phyloP scores from a whole-genome alignment of 306 rosid genomes.

The Begonia loranthoides region DNA sequence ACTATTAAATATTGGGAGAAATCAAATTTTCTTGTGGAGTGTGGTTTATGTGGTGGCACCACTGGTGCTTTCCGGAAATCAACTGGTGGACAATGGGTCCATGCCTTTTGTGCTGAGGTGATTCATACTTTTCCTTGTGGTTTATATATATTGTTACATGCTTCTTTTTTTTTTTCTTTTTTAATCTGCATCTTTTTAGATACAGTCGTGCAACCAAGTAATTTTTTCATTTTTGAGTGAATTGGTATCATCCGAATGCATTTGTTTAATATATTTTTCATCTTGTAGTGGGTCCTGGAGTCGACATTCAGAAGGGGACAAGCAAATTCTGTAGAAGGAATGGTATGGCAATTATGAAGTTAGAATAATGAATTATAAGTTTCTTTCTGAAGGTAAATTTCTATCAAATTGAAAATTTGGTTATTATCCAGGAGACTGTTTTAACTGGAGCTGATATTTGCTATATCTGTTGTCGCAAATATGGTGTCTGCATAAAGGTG shows the following conservation, averaged over 20 bases:
- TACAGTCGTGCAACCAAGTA: too few relatives aligned
- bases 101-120: conserved; percentile 99
- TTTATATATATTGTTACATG: not conserved
- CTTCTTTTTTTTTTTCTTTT: too few relatives aligned
- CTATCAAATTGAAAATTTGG: conserved; percentile 1
- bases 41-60: conserved; percentile 85
- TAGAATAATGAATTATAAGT: conserved; percentile 1
- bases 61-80: conserved; percentile 91
- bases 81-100: conserved; percentile 91
- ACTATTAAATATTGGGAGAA: conserved; percentile 77
- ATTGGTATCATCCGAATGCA: too few relatives aligned
- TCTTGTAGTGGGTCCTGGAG: conserved; percentile 78
- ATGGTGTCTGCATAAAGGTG: conserved; percentile 87
- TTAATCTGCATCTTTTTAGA: too few relatives aligned
- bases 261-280: not conserved
- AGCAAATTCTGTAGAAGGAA: conserved; percentile 55
- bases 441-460: conserved; percentile 52
- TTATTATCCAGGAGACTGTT: conserved; percentile 41
- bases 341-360: conserved; percentile 45
- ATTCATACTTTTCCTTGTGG: not conserved
- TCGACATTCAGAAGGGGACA: conserved; percentile 85
- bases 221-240: too few relatives aligned
- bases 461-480: conserved; percentile 54
- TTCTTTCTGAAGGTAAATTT: not conserved
- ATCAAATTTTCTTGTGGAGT: conserved; percentile 57